Base-by-base conservation (phyloP, 495 filamentous ascomycete species). In the Talaromyces wortmannii region DNA sequence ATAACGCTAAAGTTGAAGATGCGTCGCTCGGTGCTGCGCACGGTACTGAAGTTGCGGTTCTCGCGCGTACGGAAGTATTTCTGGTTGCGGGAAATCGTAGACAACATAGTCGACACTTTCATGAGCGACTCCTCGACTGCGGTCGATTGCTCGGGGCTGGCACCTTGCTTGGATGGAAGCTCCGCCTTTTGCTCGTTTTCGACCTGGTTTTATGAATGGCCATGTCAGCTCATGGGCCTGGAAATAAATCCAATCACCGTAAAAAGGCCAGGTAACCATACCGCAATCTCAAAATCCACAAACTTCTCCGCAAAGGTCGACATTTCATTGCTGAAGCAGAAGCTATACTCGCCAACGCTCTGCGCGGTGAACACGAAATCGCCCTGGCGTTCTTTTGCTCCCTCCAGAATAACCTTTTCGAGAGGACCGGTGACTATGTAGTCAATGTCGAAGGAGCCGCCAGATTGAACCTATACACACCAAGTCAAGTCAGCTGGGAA, bases 51-150 rank as follows among this genome's bases (percentile, higher is more conserved):
- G 70, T 99, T 99, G 47, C 95, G 83, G 78, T 99, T 97, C 78
- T 99, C 95, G 58, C 95, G 84, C 2, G 95, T 99, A 32, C 95
- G 89, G 85, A 99, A 99, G 75, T 97, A 97, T 67, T 97, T 97
- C 68, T 99, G 95, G 76, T 96, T 96, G 48, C 95, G 85, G 15
- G 89, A 90, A 66, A 99, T 92, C 53, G 92, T 97, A n/a, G 91
- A 95, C 40, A 99, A 75, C 64, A 95, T 90, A 50, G 88, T 84
- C 6, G 92, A 97, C 50, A 99, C 77, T 74, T 97, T 97, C 79
- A 90, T 89, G 66, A 97, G 88, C 10, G 91, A 95, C 74, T 99
- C 95, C 67, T 97, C 94, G 33, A 99, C 81, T 7, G 83, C 86
- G 48, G 84, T 83, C 11, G 92, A 92, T 66, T 99, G 95, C 71